Conservation (phyloP, 306 rosid species). For the Vigna radiata region DNA sequence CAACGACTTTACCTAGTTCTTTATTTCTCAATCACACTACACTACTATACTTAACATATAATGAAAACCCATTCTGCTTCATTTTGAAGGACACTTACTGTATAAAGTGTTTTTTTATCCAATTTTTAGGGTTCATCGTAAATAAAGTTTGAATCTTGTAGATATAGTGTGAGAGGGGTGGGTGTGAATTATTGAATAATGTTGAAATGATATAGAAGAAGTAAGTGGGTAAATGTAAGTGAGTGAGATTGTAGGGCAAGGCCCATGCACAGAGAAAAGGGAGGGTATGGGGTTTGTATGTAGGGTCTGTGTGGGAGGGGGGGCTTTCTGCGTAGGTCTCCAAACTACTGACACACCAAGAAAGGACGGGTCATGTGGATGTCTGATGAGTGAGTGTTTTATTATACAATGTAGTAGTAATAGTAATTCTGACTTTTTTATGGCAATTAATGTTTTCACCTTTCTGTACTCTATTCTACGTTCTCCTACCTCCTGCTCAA, state of each 20-base stretch:
- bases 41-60: too few relatives aligned
- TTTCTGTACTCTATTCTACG: slow-evolving; percentile 39
- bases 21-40: not conserved
- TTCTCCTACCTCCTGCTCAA: too few relatives aligned
- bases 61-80: too few relatives aligned
- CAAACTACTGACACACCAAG: slow-evolving; percentile 52
- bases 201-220: too few relatives aligned
- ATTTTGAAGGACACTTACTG: too few relatives aligned
- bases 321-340: slow-evolving; percentile 45
- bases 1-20: slow-evolving; percentile 15
- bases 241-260: too few relatives aligned
- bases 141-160: too few relatives aligned
- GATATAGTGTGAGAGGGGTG: too few relatives aligned
- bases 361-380: slow-evolving; percentile 55
- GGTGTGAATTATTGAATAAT: too few relatives aligned
- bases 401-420: not conserved
- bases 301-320: slow-evolving; percentile 33
- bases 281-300: slow-evolving; percentile 8
- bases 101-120: too few relatives aligned
- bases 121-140: too few relatives aligned
- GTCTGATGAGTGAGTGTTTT: slow-evolving; percentile 42
- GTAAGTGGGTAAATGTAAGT: too few relatives aligned
- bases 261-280: not conserved
- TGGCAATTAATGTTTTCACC: slow-evolving; percentile 41
- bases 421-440: slow-evolving; percentile 39